Evolutionary conservation across 768 basidiomycete genomes (phyloP).

Genomic region (Filobasidium floriforme): DNA sequence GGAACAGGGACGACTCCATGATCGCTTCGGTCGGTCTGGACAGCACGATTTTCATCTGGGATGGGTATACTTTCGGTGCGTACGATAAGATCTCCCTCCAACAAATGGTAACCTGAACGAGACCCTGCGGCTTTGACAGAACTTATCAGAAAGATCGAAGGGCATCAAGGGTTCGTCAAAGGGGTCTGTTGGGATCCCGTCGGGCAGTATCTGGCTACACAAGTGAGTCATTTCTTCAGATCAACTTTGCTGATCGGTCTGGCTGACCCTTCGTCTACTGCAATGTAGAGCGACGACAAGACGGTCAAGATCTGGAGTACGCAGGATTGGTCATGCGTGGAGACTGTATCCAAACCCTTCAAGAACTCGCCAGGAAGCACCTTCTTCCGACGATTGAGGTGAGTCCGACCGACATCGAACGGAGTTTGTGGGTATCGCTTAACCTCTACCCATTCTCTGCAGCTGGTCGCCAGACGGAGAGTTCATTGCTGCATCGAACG

Average conservation of each 20-base stretch:
- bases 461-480: conserved; percentile 99
- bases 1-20: conserved; percentile 86
- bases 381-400: conserved; percentile 87
- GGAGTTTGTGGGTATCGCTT: background rate
- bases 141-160: conserved; percentile 70
- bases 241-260: background rate
- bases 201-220: conserved; percentile 91
- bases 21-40: conserved; percentile 91
- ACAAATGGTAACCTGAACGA: background rate
- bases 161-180: conserved; percentile 94
- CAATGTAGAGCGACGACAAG: conserved; percentile 79
- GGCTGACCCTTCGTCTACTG: background rate
- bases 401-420: conserved; percentile 19
- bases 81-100: conserved; percentile 26
- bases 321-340: conserved; percentile 78
- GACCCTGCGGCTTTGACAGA: conserved; percentile 50
- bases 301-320: conserved; percentile 96
- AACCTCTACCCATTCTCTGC: conserved; percentile 5
- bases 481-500: conserved; percentile 93
- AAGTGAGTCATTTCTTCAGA: conserved; percentile 32
- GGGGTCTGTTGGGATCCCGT: conserved; percentile 99
- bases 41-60: conserved; percentile 86
- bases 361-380: conserved; percentile 89
- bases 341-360: conserved; percentile 81
- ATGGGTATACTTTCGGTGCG: conserved; percentile 76